These are phyloP conservation scores for Cystobasidium tubakii DNA, from an alignment of 768 basidiomycete species.

Conservation along the genomic window DNA sequence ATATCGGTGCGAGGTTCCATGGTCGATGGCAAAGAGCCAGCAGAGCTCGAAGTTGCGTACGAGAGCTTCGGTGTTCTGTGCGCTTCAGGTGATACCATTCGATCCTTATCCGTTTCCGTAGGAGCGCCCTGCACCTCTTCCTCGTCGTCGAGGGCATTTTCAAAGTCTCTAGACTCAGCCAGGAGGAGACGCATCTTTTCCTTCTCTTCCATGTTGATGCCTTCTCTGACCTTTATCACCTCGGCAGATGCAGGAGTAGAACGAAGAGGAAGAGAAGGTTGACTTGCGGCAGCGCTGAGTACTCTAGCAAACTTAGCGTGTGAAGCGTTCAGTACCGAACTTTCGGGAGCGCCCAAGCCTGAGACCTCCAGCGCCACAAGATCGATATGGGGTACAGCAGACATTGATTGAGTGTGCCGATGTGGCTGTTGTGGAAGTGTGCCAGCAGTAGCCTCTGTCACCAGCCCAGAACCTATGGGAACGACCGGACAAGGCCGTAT, in stretches of 20 bases:
- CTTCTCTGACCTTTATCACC: neutral
- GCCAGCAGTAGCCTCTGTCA: no score
- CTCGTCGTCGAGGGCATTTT: neutral
- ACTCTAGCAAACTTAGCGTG: neutral
- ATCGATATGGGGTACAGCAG: neutral
- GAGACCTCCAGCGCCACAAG: neutral
- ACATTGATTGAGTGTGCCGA: neutral
- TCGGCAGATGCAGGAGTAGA: neutral
- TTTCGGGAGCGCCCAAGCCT: neutral
- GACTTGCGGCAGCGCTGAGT: neutral
- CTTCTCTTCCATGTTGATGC: neutral
- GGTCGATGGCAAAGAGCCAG: neutral
- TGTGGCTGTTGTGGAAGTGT: neutral
- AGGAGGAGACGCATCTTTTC: neutral
- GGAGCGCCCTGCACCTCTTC: neutral
- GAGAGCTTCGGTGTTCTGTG: conserved; percentile 1
- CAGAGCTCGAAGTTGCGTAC: neutral
- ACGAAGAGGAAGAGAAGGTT: neutral
- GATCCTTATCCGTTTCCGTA: neutral
- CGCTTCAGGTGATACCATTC: neutral
- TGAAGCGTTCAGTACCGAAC: neutral
- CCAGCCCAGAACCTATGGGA: no score
- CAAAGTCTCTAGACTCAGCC: neutral
- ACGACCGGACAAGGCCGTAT: neutral
- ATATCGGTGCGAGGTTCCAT: neutral